Evolutionary conservation across 495 filamentous ascomycete genomes (phyloP), one percentile per base, ranked within the genome.

Genomic region (Penicillium silybi): DNA sequence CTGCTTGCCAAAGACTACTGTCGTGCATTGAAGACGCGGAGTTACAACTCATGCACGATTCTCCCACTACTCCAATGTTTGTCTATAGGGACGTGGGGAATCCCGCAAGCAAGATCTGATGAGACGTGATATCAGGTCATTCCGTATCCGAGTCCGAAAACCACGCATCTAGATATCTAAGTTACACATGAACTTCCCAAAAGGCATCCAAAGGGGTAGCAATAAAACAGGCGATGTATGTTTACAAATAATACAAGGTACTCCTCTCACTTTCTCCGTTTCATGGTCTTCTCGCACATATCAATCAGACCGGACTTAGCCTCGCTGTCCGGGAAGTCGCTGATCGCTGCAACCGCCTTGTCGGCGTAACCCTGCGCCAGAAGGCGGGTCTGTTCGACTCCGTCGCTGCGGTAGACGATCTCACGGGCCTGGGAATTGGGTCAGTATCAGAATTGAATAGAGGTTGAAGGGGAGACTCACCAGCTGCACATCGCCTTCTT

Each of bases 281-380:
- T 87, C 74, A 96, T 80, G 2, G 90, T 90, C 74, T 96, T 96
- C 61, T 85, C 80, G 56, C 90, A 92, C 87, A 97, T 96, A 54
- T 96, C 89, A 57, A 93, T 79, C 46, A 98, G 75, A 7, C 90
- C 92, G 19, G 85, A 77, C 72, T 95, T 96, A 35, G 95, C 93
- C 51, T 97, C 93, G 60, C 89, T 89, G 46, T 90, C 86, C 15
- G 93, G 95, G 70, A 97, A 97, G 26, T 70, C 62, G 59, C 77
- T 75, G 57, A 98, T 87, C 16, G 92, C 87, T 16, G 82, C 76
- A 44, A 92, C 85, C n/a, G 93, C 93, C 62, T 87, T 87, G 64
- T 93, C 84, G 18, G 85, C 87, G 64, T 95, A 97, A 53, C 92
- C 88, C 65, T 95, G 87, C 11, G 93, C 93, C 35, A 98, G 77